phyloP scores from a whole-genome alignment of 768 basidiomycete genomes.

The Lactarius trivialis region DNA sequence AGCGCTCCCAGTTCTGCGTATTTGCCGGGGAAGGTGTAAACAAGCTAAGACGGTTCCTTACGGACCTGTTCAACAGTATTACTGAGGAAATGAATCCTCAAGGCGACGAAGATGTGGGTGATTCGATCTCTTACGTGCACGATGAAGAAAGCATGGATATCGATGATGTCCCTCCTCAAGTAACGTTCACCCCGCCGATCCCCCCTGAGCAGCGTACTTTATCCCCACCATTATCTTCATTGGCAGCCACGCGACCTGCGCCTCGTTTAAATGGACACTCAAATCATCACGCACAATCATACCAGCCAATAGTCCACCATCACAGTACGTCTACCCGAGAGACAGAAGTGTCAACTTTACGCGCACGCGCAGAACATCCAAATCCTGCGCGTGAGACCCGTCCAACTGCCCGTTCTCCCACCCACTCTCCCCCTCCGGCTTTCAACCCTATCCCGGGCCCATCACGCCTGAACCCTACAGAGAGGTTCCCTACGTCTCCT shows the following conservation, averaged over 20 bases:
- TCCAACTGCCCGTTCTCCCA: conserved; percentile 18
- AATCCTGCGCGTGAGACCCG: conserved; percentile 33
- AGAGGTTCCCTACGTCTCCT: conserved; percentile 42
- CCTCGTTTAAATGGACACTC: conserved; percentile 15
- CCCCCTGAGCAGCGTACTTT: conserved; percentile 5
- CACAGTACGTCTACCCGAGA: conserved; percentile 33
- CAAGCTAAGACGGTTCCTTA: conserved; percentile 74
- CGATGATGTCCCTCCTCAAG: conserved; percentile 28
- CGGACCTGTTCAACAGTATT: conserved; percentile 67
- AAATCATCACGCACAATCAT: conserved; percentile 3
- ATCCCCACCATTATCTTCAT: not conserved
- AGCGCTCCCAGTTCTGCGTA: conserved; percentile 89
- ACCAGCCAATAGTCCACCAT: not conserved
- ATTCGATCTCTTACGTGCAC: conserved; percentile 44
- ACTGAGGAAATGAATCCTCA: conserved; percentile 49
- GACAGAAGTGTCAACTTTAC: conserved; percentile 31
- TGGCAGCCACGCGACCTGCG: not conserved
- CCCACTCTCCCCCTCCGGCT: conserved; percentile 25
- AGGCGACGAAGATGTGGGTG: conserved; percentile 47
- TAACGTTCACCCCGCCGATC: conserved; percentile 24
- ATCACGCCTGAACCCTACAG: conserved; percentile 42
- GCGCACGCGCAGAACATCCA: conserved; percentile 1
- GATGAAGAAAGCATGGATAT: conserved; percentile 31
- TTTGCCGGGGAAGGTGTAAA: conserved; percentile 90
- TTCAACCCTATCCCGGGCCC: conserved; percentile 32